These are phyloP conservation scores for Silene conica DNA, from an alignment of 148 eudicot species.

Conservation along the genomic window DNA sequence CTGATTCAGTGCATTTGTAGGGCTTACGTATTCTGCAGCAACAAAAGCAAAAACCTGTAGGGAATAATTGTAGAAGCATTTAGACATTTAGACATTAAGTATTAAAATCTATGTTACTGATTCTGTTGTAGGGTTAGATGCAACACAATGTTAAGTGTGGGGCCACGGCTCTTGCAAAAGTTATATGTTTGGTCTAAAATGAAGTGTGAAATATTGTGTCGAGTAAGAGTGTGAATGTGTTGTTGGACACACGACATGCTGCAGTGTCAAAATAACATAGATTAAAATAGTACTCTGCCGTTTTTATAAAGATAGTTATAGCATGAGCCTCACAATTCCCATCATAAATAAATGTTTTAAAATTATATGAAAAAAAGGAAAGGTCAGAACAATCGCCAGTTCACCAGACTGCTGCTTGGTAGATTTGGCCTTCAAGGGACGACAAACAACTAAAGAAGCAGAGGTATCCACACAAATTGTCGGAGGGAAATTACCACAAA, in stretches of 20 bases:
- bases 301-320: no score
- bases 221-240: neutral
- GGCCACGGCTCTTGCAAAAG: neutral
- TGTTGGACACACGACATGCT: no score
- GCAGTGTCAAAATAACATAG: no score
- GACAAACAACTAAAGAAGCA: neutral
- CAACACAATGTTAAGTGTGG: neutral
- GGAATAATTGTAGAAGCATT: constrained; percentile 9
- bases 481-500: neutral
- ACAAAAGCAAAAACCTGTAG: constrained; percentile 87
- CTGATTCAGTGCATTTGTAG: constrained; percentile 77
- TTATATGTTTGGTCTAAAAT: neutral
- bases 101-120: neutral
- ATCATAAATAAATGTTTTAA: neutral
- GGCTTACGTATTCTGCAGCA: constrained; percentile 89
- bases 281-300: no score
- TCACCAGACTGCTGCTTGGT: neutral
- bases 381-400: neutral
- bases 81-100: neutral
- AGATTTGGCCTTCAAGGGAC: neutral
- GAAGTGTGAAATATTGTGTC: neutral
- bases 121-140: neutral
- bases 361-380: neutral
- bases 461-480: no score
- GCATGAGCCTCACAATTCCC: neutral